A percentile compares a stretch with the other conserved stretches of the same genome.
phyloP scores from a whole-genome alignment of 2,329 filamentous ascomycete genomes.

The Trichothecium roseum region DNA sequence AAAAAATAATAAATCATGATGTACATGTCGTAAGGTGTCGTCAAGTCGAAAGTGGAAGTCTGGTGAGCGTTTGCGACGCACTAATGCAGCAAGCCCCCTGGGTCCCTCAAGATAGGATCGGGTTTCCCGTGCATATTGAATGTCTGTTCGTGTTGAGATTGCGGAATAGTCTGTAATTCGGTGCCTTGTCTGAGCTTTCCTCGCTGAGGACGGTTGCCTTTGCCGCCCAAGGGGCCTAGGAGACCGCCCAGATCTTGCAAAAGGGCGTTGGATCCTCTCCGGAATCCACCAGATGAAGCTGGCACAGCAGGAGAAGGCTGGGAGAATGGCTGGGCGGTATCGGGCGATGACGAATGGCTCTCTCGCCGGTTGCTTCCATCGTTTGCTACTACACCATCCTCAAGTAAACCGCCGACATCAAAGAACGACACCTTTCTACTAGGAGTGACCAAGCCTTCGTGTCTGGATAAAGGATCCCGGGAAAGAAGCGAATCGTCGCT shows the following conservation, averaged over 20 bases:
- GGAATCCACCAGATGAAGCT: constrained; percentile 32
- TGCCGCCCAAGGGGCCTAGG: constrained; percentile 29
- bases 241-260: constrained; percentile 48
- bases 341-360: constrained; percentile 30
- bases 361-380: constrained; percentile 24
- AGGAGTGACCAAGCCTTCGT: constrained; percentile 10
- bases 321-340: constrained; percentile 23
- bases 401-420: constrained; percentile 70
- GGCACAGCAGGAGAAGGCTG: constrained; percentile 32
- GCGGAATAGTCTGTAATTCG: constrained; percentile 36
- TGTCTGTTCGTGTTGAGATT: constrained; percentile 23
- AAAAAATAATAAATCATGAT: constrained; percentile 3
- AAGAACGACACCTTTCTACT: constrained; percentile 60
- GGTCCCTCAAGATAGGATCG: constrained; percentile 24
- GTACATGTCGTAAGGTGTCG: constrained; percentile 6
- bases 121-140: constrained; percentile 18
- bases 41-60: background rate
- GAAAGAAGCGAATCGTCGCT: constrained; percentile 35
- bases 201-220: constrained; percentile 11
- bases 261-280: constrained; percentile 46
- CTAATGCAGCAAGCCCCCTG: constrained; percentile 28
- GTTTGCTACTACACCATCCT: constrained; percentile 26
- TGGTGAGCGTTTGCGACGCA: background rate
- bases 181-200: constrained; percentile 24
- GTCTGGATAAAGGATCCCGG: constrained; percentile 21